Base-by-base conservation (phyloP, 2,329 filamentous ascomycete species). In the Beauveria scarabaeidicola region DNA sequence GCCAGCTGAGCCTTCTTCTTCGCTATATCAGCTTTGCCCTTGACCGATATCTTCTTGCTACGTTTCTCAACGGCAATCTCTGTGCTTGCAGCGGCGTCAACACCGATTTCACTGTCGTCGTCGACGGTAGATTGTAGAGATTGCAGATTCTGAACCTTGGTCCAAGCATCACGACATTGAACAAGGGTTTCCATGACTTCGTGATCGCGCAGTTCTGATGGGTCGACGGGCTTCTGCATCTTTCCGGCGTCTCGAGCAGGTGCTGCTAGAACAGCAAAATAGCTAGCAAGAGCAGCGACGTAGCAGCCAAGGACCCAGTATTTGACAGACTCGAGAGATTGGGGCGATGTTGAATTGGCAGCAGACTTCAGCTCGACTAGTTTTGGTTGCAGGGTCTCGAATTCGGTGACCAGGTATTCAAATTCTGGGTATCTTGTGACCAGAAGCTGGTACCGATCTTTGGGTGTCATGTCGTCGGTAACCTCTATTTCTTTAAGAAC, bases 241-340 rank as follows among this genome's bases (percentile, higher is more conserved):
- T 78, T 79, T 40, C 78, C 74, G 1, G 77, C 75, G 61, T 86
- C 84, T 53, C 86, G 80, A 2, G 86, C 81, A 1, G 90, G 87
- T 0, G 91, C 96, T 11, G 91, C 90, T n/a, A 99, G 77, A 40
- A 97, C 82, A 41, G 92, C 90, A 72, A 99, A 96, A 73, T 99
- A 99, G 84, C 96, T 92, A 52, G 89, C 87, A 65, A 99, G 79
- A 1, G 90, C 82, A 47, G 89, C 91, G 25, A 97, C 78, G 69
- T 99, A 97, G 61, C 91, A 90, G 5, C 90, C 87, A 43, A 96
- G 78, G 11, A 92, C 85, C 72, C 90, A 86, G 69, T 89, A 87
- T 71, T 93, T 94, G 61, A 90, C 79, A 9, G 86, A 78, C 23
- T 82, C 77, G n/a, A 87, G 71, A 2, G 83, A 83, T 60, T 75